Evolutionary conservation across 1,284 basidiomycete genomes (phyloP).

Genomic region (Puccinia hordei): DNA sequence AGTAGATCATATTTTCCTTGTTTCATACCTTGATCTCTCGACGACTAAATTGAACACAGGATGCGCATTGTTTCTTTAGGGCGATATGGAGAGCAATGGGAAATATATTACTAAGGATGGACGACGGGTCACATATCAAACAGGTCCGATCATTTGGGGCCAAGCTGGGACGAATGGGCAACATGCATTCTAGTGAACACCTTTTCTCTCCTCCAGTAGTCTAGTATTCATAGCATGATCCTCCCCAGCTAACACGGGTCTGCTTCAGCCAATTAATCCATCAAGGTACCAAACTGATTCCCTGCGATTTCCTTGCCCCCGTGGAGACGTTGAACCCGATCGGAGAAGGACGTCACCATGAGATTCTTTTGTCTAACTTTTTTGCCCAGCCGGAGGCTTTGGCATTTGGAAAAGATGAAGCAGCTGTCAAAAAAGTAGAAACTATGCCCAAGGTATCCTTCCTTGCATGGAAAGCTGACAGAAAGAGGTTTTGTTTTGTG

Average conservation of each 20-base stretch:
- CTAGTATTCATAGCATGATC: not conserved
- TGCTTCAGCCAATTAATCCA: conserved; percentile 54
- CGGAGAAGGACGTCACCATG: conserved; percentile 74
- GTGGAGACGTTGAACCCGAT: conserved; percentile 92
- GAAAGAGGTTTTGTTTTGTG: not conserved
- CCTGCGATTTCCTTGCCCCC: conserved; percentile 87
- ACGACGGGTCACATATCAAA: conserved; percentile 89
- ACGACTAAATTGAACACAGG: not conserved
- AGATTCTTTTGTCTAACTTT: conserved; percentile 95
- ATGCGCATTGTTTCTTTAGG: conserved; percentile 60
- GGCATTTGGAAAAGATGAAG: conserved; percentile 95
- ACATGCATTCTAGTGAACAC: conserved; percentile 45
- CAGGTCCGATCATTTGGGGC: conserved; percentile 98
- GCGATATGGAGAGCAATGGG: conserved; percentile 99
- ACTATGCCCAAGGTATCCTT: not conserved
- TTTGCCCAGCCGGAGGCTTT: conserved; percentile 96
- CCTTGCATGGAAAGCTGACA: not conserved
- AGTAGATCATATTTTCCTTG: conserved; percentile 58
- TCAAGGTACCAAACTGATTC: conserved; percentile 55
- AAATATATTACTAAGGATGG: conserved; percentile 94
- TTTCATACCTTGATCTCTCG: not conserved
- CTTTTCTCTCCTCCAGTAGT: no score
- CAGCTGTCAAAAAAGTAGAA: conserved; percentile 67
- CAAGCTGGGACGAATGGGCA: conserved; percentile 89
- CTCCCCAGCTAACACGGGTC: conserved; percentile 68